Percentiles rank a stretch among this genome's conserved stretches.
Conservation (phyloP, 176 grass and related monocot genomes). For the Hordeum vulgare region DNA sequence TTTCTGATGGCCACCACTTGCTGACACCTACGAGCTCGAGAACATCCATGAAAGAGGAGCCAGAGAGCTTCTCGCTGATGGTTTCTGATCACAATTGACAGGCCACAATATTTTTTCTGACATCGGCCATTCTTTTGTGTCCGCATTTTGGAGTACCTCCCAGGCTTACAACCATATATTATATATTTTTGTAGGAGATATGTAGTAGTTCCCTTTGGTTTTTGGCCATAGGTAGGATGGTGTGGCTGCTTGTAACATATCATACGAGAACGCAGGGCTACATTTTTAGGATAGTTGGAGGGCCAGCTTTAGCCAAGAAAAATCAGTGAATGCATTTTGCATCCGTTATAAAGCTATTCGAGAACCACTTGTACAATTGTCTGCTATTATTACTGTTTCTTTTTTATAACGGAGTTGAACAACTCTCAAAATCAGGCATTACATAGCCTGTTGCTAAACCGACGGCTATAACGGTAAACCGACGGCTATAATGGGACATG, state of each 20-base stretch:
- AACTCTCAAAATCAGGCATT: too few species aligned
- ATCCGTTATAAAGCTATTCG: too few species aligned
- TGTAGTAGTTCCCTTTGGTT: slow-evolving; percentile 11
- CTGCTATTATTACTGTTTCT: too few species aligned
- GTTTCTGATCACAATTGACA: background rate
- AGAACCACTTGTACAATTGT: too few species aligned
- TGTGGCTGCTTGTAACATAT: slow-evolving; percentile 33
- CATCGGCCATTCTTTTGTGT: background rate
- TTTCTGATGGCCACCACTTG: background rate
- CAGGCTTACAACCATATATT: background rate
- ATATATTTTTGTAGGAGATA: background rate
- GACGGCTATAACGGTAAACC: too few species aligned
- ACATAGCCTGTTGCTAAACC: too few species aligned
- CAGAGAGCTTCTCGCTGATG: background rate
- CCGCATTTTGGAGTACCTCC: background rate
- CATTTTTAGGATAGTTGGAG: slow-evolving; percentile 19
- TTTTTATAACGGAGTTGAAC: too few species aligned
- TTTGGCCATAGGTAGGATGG: slow-evolving; percentile 18
- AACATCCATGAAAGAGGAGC: background rate
- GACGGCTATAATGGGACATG: too few species aligned
- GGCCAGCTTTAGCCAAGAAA: background rate
- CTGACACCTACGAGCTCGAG: background rate
- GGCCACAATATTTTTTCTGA: slow-evolving; percentile 17
- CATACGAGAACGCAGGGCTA: slow-evolving; percentile 23
- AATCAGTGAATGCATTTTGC: background rate